Evolutionary conservation across 139 green algal genomes (phyloP), one percentile per base, ranked within the genome.

Genomic region (Chlamydomonas eustigma): DNA sequence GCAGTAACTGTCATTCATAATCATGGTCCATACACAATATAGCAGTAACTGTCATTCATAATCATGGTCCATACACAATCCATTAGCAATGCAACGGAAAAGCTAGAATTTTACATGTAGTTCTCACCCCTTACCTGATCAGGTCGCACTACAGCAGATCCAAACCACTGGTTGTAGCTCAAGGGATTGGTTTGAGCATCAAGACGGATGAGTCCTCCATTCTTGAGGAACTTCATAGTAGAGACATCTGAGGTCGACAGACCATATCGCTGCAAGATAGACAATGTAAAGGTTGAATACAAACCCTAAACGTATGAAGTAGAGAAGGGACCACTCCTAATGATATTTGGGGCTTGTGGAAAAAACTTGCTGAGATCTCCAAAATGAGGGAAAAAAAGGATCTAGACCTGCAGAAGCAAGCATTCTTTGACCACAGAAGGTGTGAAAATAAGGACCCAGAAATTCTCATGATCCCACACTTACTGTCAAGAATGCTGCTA

Each of bases 121-220:
- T 58, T 22, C 44, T 12, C 12, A 28, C 12, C 44, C 44, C 80
- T 74, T 38, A 93, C 86, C 32, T 77, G 25, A 36, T 89, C 90
- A 35, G 90, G 90, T 2, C 86, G 85, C 1, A 80, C 82, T 4
- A 95, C 71, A 32, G 86, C 84, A 32, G 75, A 76, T 78, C 95
- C 90, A 78, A 91, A 94, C 90, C 90, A 94, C 81, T 91, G 83
- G 28, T 77, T 70, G 70, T 64, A 71, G 58, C 74, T 69, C 0
- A 22, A 35, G 22, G 64, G 4, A n/a, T 5, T 51, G 25, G 38
- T 8, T 51, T 44, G 44, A 37, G 51, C 78, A 37, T 81, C 73
- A 51, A 77, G 24, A 18, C 77, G 81, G 31, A 83, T 58, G 25
- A 89, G 34, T 39, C 50, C 68, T 58, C 71, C 76, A 31, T 75